Conservation (phyloP, 148 eudicot species). For the Dianthus caryophyllus region DNA sequence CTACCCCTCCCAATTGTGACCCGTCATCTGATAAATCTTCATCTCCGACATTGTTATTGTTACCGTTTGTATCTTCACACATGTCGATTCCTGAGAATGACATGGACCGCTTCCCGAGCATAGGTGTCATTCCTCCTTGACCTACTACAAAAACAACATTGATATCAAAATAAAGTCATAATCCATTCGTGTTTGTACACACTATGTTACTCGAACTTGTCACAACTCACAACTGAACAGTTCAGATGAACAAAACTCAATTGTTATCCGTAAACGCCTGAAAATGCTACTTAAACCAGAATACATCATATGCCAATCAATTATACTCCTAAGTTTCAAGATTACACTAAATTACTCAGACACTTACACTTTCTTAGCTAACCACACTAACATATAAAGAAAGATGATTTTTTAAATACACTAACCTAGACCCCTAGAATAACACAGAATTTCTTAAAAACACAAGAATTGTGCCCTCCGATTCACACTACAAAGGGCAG, state of each 20-base stretch:
- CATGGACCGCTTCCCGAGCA: conserved; percentile 86
- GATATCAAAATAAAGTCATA: no score
- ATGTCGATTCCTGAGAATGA: conserved; percentile 63
- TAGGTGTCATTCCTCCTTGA: conserved; percentile 45
- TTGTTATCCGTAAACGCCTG: neutral
- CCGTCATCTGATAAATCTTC: conserved; percentile 90
- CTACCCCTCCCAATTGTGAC: conserved; percentile 48
- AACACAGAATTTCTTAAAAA: neutral
- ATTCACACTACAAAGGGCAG: conserved; percentile 34
- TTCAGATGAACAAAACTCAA: neutral
- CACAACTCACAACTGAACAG: neutral
- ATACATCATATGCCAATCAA: neutral
- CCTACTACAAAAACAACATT: conserved; percentile 1
- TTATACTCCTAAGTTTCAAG: neutral
- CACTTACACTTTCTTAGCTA: conserved; percentile 10
- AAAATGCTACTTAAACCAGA: neutral
- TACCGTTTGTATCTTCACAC: conserved; percentile 28
- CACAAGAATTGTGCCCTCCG: neutral
- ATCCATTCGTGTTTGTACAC: neutral
- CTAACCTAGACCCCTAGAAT: neutral
- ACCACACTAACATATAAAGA: neutral
- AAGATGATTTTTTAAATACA: neutral
- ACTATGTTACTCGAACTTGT: conserved; percentile 10
- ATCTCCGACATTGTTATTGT: conserved; percentile 38
- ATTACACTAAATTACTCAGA: conserved; percentile 11